phyloP scores from a whole-genome alignment of 306 rosid species.

The Pyrus communis region DNA sequence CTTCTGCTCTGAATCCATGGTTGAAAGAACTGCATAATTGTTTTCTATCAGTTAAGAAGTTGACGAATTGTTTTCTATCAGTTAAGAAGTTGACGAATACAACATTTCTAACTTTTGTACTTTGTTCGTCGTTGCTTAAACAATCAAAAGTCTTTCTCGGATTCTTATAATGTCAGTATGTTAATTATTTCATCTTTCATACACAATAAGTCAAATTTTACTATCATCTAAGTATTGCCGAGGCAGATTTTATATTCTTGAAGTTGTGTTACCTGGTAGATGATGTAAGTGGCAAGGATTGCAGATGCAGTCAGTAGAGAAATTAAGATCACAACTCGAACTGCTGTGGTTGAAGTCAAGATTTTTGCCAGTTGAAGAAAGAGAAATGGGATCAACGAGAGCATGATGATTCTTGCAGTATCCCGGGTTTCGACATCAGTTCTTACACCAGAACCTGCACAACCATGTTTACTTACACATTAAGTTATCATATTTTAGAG shows the following conservation, averaged over 20 bases:
- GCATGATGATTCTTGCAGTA: constrained; percentile 26
- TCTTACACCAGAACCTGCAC: constrained; percentile 30
- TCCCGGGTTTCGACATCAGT: constrained; percentile 18
- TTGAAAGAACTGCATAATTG: constrained; percentile 19
- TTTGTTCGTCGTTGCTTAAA: not conserved
- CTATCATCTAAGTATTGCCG: not conserved
- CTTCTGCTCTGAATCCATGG: constrained; percentile 44
- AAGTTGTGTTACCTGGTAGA: constrained; percentile 19
- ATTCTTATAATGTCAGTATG: not conserved
- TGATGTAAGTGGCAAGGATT: constrained; percentile 11
- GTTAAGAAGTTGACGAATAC: not conserved
- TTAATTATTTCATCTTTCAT: not conserved
- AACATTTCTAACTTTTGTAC: not conserved
- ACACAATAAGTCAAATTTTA: not conserved
- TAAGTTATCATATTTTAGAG: not conserved
- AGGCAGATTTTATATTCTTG: not conserved
- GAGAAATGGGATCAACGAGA: constrained; percentile 29
- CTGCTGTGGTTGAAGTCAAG: constrained; percentile 4
- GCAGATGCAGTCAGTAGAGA: constrained; percentile 12
- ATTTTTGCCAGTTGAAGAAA: constrained; percentile 25
- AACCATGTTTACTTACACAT: not conserved
- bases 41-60: not conserved
- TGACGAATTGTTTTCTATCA: not conserved
- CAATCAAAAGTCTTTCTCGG: not conserved
- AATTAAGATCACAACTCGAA: constrained; percentile 14